These are phyloP conservation scores for Rhinocladiella mackenziei DNA, from an alignment of 2,329 filamentous ascomycete genomes.

Conservation along the genomic window DNA sequence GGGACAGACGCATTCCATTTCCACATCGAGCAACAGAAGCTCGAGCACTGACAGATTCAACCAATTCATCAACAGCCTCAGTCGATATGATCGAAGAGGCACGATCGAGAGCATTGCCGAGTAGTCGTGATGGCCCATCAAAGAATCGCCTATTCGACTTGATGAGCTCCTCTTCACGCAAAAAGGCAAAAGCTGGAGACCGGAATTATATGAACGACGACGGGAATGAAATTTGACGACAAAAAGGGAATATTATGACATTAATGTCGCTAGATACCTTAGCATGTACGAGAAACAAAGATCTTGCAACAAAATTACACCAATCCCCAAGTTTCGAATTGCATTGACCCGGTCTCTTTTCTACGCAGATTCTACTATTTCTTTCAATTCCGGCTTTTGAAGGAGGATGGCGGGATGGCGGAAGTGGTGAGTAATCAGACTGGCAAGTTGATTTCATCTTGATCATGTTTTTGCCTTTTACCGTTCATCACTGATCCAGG, in stretches of 20 bases:
- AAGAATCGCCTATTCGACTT: slow-evolving; percentile 44
- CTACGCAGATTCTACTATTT: no score
- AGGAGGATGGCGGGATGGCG: no score
- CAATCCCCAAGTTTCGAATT: no score
- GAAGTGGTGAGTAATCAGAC: no score
- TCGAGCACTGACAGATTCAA: slow-evolving; percentile 43
- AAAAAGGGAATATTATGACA: slow-evolving; percentile 13
- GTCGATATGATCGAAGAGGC: slow-evolving; percentile 40
- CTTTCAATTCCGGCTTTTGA: no score
- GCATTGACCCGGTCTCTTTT: no score
- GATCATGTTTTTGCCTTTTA: no score
- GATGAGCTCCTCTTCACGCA: slow-evolving; percentile 40
- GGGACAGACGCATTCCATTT: slow-evolving; percentile 44
- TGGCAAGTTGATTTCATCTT: no score
- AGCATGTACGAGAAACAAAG: slow-evolving; percentile 20
- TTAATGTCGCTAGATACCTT: slow-evolving; percentile 27
- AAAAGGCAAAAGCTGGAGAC: slow-evolving; percentile 42
- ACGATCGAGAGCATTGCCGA: slow-evolving; percentile 36
- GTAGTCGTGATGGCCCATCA: slow-evolving; percentile 36
- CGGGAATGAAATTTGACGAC: slow-evolving; percentile 18
- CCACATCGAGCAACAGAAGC: slow-evolving; percentile 39
- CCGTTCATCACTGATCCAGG: no score
- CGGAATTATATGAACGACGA: slow-evolving; percentile 26
- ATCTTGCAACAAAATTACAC: slow-evolving; percentile 2
- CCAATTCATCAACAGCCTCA: slow-evolving; percentile 43